Evolutionary conservation across 169 alveolate genomes (phyloP).

Genomic region (Ichthyophthirius multifiliis): DNA sequence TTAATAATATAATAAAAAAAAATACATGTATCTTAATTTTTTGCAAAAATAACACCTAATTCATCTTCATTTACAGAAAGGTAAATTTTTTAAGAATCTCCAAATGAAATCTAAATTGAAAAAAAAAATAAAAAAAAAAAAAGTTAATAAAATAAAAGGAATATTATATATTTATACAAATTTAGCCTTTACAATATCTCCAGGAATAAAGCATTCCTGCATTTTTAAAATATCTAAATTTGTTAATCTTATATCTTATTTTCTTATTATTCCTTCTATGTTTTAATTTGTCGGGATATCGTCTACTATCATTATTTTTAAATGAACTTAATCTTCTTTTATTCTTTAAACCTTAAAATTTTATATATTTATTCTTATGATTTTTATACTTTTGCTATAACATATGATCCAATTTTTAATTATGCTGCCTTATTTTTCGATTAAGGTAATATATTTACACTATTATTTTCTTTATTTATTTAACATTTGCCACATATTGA

Average conservation of each 20-base stretch:
- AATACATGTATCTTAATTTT: conserved; percentile 53
- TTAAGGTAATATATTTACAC: background rate
- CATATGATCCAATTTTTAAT: background rate
- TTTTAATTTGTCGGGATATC: background rate
- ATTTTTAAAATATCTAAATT: conserved; percentile 49
- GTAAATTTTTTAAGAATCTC: conserved; percentile 51
- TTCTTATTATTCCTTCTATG: conserved; percentile 54
- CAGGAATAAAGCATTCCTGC: conserved; percentile 62
- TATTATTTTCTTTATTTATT: background rate
- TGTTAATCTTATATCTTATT: conserved; percentile 50
- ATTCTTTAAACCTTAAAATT: background rate
- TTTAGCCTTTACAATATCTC: conserved; percentile 65
- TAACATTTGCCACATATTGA: conserved; percentile 17
- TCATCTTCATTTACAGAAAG: conserved; percentile 65
- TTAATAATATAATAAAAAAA: background rate
- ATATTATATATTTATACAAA: conserved; percentile 20
- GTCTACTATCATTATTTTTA: conserved; percentile 27
- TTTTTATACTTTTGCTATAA: conserved; percentile 7
- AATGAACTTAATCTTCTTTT: conserved; percentile 34
- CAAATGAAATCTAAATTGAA: conserved; percentile 30
- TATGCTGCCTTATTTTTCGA: background rate
- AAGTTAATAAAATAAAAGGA: background rate
- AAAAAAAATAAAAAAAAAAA: background rate
- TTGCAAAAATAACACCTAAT: conserved; percentile 81
- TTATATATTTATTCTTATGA: background rate